phyloP scores from a whole-genome alignment of 2,329 filamentous ascomycete genomes.

The Pseudocercospora ulei region DNA sequence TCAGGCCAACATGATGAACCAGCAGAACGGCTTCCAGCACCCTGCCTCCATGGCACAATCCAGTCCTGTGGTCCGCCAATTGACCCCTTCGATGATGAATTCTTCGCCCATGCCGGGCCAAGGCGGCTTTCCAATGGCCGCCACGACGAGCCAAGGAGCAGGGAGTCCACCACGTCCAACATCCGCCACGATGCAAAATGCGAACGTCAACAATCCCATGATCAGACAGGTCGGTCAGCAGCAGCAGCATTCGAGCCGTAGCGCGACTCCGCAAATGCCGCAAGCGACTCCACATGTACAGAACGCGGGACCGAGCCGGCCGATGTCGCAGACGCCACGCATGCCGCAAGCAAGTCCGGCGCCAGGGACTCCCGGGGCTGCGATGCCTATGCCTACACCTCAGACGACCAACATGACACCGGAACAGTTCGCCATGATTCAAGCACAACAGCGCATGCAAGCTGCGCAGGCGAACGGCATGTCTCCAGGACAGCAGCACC shows the following conservation, averaged over 20 bases:
- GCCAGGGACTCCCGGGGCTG: conserved; percentile 23
- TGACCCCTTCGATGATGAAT: conserved; percentile 40
- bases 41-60: conserved; percentile 44
- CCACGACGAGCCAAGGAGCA: conserved; percentile 57
- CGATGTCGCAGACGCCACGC: conserved; percentile 35
- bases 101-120: conserved; percentile 39
- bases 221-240: conserved; percentile 36
- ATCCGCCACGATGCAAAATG: conserved; percentile 49
- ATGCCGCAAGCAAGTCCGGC: conserved; percentile 33
- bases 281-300: conserved; percentile 35
- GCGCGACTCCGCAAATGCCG: conserved; percentile 35
- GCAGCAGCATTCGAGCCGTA: conserved; percentile 30
- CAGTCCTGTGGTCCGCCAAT: conserved; percentile 50
- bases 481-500: conserved; percentile 17
- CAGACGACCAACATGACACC: conserved; percentile 27
- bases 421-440: conserved; percentile 32
- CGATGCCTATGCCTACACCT: conserved; percentile 28
- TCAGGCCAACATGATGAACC: conserved; percentile 34
- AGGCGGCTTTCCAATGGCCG: conserved; percentile 45
- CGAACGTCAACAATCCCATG: conserved; percentile 29
- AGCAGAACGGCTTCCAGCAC: conserved; percentile 41
- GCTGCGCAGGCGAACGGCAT: conserved; percentile 25
- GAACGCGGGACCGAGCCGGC: conserved; percentile 30
- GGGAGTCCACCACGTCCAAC: conserved; percentile 56
- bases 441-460: conserved; percentile 29